Base-by-base conservation (phyloP, 176 grass and related monocot species). In the Leersia perrieri region DNA sequence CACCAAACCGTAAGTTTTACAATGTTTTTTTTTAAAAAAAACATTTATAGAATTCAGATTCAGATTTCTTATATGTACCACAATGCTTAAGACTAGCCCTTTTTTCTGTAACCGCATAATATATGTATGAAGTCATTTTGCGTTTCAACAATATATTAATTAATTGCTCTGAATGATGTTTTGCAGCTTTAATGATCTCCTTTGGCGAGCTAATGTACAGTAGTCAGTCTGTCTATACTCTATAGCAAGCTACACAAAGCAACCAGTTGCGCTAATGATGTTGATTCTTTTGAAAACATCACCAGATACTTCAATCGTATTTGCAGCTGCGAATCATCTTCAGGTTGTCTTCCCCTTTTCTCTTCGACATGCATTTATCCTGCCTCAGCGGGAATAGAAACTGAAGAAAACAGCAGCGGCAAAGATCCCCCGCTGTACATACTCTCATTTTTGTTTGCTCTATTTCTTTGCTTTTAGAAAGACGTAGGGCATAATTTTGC, bases 381-480 rank as follows among this genome's bases (percentile, higher is more conserved):
- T 13, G 80, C 57, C 30, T 61, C 63, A 35, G 45, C 38, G 72
- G 42, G 33, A 87, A 75, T 23, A 57, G 42, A 29, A 29, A 60
- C 76, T 62, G 71, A 68, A 67, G 85, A 71, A 80, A 72, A 73
- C 22, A 81, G 72, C 85, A 81, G 72, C 85, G 72, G 66, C 77
- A 68, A 58, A 47, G 20, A 62, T 57, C 38, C 72, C 77, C 33
- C 33, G 4, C 18, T 91, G 85, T 91, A 91, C 77, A 91, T 88
- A 88, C 3, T 80, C 61, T 60, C 81, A 73, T 88, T 85, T 81
- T 77, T 85, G 45, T 78, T 91, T 76, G 72, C 77, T 88, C 84
- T 83, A 75, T 87, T 87, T 90, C 80, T 83, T 90, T 87, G 80
- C 78, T 89, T 84, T 85, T 91, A 85, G 85, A 85, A 81, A 88